A percentile compares a stretch with the other conserved stretches of the same genome.
Evolutionary conservation across 768 basidiomycete genomes (phyloP).

Genomic region (Lentinula lateritia): DNA sequence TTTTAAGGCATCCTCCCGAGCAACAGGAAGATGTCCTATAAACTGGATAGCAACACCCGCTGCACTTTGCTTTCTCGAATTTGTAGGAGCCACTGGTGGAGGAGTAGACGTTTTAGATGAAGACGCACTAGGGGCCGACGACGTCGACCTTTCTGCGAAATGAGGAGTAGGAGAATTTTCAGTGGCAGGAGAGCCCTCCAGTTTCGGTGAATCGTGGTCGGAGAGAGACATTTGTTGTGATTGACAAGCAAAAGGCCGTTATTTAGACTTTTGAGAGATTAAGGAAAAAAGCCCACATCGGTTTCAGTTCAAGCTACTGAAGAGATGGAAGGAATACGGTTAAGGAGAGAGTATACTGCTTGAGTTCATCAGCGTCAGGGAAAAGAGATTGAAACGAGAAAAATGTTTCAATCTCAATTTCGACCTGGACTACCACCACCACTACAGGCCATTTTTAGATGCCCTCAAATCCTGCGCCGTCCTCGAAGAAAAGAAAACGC

Average conservation of each 20-base stretch:
- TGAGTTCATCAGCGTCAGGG: neutral
- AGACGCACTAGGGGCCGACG: neutral
- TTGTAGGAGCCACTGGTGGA: conserved; percentile 18
- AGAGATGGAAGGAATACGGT: neutral
- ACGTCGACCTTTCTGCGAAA: conserved; percentile 9
- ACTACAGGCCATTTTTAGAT: neutral
- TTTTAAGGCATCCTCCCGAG: conserved; percentile 63
- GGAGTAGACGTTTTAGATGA: neutral
- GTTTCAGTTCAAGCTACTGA: neutral
- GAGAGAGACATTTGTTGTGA: conserved; percentile 9
- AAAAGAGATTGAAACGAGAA: neutral
- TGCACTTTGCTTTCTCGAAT: conserved; percentile 27
- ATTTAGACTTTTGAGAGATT: neutral
- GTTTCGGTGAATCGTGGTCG: conserved; percentile 23
- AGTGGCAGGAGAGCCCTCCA: conserved; percentile 17
- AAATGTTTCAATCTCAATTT: neutral
- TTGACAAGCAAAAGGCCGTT: neutral
- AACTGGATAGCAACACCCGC: conserved; percentile 45
- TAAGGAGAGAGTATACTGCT: neutral
- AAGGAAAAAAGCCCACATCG: neutral
- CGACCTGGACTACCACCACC: neutral
- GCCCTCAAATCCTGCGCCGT: neutral
- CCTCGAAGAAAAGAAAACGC: conserved; percentile 45
- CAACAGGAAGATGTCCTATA: conserved; percentile 75
- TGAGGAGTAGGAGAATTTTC: neutral